phyloP scores from a whole-genome alignment of 139 green algal genomes.

The Chloropicon primus region DNA sequence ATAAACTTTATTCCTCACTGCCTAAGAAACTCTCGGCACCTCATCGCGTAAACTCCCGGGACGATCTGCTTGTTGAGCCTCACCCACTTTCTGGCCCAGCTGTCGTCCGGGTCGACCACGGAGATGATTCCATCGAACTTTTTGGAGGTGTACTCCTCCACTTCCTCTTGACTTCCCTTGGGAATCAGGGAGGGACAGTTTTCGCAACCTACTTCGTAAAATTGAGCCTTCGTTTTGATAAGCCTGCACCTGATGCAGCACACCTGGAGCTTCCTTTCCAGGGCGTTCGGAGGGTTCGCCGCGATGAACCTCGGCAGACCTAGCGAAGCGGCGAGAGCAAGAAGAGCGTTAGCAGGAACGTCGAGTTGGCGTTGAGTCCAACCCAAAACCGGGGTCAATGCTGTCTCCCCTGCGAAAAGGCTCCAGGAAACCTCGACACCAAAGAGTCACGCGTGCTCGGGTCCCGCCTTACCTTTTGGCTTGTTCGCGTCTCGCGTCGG shows the following conservation, averaged over 20 bases:
- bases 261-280: neutral
- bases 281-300: too few species aligned
- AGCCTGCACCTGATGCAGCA: neutral
- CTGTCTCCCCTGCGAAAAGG: too few species aligned
- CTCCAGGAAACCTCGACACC: too few species aligned
- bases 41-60: neutral
- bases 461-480: too few species aligned
- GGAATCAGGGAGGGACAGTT: neutral
- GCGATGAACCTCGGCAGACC: too few species aligned
- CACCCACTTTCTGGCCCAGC: neutral
- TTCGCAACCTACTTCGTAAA: neutral
- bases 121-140: neutral
- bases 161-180: neutral
- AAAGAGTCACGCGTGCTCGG: too few species aligned
- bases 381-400: too few species aligned
- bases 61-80: neutral
- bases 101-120: neutral
- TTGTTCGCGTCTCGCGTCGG: too few species aligned
- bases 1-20: too few species aligned
- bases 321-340: too few species aligned
- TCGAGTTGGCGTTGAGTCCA: too few species aligned
- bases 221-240: neutral
- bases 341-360: too few species aligned
- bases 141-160: neutral
- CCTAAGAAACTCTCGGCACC: neutral